A percentile compares a stretch with the other conserved stretches of the same genome.
Conservation (phyloP, 257 asterid genomes). For the Solanum virginianum region DNA sequence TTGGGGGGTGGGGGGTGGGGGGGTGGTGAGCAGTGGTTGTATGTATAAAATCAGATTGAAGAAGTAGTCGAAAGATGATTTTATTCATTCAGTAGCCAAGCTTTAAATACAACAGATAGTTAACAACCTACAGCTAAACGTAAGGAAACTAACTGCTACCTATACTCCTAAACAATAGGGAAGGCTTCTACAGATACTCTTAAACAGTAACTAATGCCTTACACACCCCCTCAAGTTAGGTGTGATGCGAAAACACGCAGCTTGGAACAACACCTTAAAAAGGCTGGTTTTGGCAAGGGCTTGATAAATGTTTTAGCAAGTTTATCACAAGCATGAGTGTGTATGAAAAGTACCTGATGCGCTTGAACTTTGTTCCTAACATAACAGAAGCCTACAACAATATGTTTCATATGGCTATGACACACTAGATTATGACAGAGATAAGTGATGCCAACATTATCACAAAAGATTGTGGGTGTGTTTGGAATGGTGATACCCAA, state of each 20-base stretch:
- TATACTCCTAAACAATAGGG: neutral
- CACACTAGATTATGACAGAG: neutral
- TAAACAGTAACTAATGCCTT: neutral
- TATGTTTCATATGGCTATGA: neutral
- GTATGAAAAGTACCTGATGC: no score
- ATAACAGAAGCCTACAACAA: neutral
- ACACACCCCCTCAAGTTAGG: neutral
- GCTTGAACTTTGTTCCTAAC: neutral
- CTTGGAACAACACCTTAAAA: neutral
- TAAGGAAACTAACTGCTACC: neutral
- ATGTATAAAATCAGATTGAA: no score
- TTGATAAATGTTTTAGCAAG: neutral
- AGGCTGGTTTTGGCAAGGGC: neutral
- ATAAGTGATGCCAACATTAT: neutral
- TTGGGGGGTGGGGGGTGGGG: neutral
- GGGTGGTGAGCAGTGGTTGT: neutral
- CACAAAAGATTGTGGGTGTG: neutral
- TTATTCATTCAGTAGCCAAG: no score
- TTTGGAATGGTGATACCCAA: neutral
- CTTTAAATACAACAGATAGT: neutral
- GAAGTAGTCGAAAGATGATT: no score
- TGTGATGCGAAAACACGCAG: neutral
- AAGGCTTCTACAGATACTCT: neutral
- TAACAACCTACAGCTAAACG: neutral
- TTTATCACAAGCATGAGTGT: no score